phyloP scores from a whole-genome alignment of 2,329 filamentous ascomycete species.

The Colletotrichum salicis region DNA sequence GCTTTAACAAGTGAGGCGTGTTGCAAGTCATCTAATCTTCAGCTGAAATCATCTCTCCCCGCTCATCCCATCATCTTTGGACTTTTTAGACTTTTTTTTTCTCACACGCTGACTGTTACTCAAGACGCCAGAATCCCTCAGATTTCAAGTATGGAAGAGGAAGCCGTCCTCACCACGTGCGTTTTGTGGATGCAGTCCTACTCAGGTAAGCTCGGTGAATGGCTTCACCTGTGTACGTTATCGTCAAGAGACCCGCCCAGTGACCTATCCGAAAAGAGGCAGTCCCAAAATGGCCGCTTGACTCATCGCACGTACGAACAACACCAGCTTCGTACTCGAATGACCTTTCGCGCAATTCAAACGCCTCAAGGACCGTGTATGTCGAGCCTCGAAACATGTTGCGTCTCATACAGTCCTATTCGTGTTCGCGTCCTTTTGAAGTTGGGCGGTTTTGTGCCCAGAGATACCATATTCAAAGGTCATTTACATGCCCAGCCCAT shows the following conservation, averaged over 20 bases:
- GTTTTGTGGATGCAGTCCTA: background rate
- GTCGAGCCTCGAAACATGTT: background rate
- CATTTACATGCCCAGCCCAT: background rate
- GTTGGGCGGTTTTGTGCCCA: background rate
- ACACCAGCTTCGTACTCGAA: background rate
- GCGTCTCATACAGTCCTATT: background rate
- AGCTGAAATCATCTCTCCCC: background rate
- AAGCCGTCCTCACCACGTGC: background rate
- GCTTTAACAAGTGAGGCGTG: background rate
- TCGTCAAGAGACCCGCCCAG: background rate
- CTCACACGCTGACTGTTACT: background rate
- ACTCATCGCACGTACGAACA: background rate
- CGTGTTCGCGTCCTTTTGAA: background rate
- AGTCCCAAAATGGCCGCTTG: background rate
- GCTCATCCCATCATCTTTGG: too few relatives aligned
- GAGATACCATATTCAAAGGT: background rate
- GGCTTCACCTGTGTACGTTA: background rate
- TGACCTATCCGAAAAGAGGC: background rate
- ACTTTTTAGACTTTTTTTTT: background rate
- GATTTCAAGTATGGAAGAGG: background rate
- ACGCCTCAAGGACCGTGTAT: background rate
- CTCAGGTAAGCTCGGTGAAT: background rate
- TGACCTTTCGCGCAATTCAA: background rate
- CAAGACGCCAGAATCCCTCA: background rate
- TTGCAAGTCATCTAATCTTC: background rate